Evolutionary conservation across 2,329 filamentous ascomycete genomes (phyloP), one percentile per base, ranked within the genome.

Genomic region (Trichoderma sp.): DNA sequence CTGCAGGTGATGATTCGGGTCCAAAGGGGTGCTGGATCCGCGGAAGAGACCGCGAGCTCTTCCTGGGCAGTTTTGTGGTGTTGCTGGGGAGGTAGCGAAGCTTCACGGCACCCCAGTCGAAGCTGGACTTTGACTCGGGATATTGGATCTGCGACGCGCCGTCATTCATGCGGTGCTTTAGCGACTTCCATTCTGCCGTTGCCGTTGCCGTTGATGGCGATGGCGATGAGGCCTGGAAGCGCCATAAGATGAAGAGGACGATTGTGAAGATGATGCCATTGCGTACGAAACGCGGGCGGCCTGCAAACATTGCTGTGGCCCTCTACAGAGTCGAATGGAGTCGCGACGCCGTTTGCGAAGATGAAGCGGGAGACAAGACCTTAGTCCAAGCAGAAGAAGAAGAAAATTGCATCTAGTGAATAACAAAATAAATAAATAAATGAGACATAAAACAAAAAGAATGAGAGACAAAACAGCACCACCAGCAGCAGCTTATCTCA

Each of bases 41-140:
- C 4, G 80, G 81, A 4, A 81, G 70, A 39, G 65, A 59, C 6
- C 65, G 68, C 26, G 59, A 39, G 16, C 68, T 67, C 14, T 68
- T 72, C 5, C 49, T 58, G 0, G 79, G 77, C 28, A 80, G 72
- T 32, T 70, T 71, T 8, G 74, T 70, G 6, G 73, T 68, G 13
- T 70, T 70, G 3, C 73, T 70, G 4, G 77, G 74, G 34, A 71
- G 69, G 64, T 78, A 73, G 26, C 70, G 70, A 39, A 76, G 73
- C 10, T 69, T 58, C 32, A 81, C 77, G 37, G 66, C 70, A 64
- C 73, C 72, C 79, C 80, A 82, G 74, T 82, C 73, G 71, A 82
- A 81, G 75, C 76, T 80, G 69, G 76, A 75, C 5, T 74, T 75
- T 2, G 8, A 43, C 21, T 59, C 39, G 68, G 37, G 58, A 54